These are phyloP conservation scores for Sphaerobolus stellatus DNA, from an alignment of 1,284 basidiomycete species.

Conservation along the genomic window DNA sequence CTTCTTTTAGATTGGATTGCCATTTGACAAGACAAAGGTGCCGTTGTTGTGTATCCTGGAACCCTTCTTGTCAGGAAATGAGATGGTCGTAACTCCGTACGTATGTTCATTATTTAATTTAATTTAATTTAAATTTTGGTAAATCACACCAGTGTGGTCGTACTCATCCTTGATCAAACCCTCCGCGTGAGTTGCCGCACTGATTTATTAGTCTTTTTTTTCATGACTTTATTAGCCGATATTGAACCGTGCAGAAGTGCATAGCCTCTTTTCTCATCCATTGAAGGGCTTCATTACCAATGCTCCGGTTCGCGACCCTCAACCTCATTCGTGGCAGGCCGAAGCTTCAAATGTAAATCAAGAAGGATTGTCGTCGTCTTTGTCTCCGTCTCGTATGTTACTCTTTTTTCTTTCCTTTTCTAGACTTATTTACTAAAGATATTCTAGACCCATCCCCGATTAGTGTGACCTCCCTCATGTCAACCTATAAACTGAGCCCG, in stretches of 20 bases:
- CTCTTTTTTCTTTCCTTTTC: background rate
- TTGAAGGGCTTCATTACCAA: slow-evolving; percentile 71
- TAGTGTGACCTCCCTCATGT: background rate
- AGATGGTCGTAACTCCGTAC: slow-evolving; percentile 61
- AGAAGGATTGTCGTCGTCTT: background rate
- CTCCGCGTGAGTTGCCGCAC: slow-evolving; percentile 49
- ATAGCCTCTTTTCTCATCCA: slow-evolving; percentile 79
- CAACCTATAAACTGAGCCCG: slow-evolving; percentile 26
- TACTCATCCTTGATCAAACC: slow-evolving; percentile 73
- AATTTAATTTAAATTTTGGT: background rate
- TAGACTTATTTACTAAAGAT: background rate
- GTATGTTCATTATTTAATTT: background rate
- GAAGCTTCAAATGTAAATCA: background rate
- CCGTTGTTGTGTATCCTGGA: slow-evolving; percentile 74
- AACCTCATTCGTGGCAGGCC: slow-evolving; percentile 21
- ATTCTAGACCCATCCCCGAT: background rate
- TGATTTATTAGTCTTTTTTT: background rate
- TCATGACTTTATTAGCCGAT: slow-evolving; percentile 54
- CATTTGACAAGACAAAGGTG: slow-evolving; percentile 62
- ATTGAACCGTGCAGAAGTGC: slow-evolving; percentile 75
- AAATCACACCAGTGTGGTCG: slow-evolving; percentile 25
- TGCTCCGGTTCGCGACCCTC: slow-evolving; percentile 57
- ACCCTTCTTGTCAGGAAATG: slow-evolving; percentile 70
- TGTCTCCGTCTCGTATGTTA: background rate
- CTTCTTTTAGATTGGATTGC: slow-evolving; percentile 68